Evolutionary conservation across 2,329 filamentous ascomycete species (phyloP), one percentile per base, ranked within the genome.

Genomic region (Epichloe typhina): DNA sequence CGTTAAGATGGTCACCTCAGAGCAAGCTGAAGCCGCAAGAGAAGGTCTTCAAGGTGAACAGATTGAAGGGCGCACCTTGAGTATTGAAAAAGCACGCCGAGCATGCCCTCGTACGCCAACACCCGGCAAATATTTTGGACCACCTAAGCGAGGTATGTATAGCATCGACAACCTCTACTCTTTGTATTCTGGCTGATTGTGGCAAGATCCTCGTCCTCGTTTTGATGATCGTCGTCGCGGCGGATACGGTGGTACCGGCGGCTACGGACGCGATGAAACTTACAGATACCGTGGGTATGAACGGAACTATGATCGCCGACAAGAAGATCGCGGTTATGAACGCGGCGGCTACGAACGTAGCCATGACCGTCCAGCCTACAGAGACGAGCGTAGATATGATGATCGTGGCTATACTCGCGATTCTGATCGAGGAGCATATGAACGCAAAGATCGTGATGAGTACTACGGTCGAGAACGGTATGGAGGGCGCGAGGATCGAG

Each of bases 31-130:
- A 69, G 90, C 93, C 59, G 93, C 93, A 59, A 95, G 93, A 75
- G 93, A 97, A 64, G 91, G 87, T 50, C 79, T 98, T 35, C 91
- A 97, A 69, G 91, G 91, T 64, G 91, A 97, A 69, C 81, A 88
- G 59, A 89, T 96, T 58, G 91, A 98, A 65, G 93, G 93, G 54
- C 86, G 93, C 61, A 96, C 90, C 55, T 73, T 98, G 62, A 96
- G 90, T 78, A 97, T 98, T 59, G 93, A 98, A 77, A 98, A 97
- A 79, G 93, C 93, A 63, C 89, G 93, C 63, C 89, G 93, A 69
- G 87, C 88, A 66, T 86, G 89, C 59, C 93, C 93, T 61, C 87
- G 93, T 64, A 97, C 91, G 52, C 93, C 93, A 37, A 98, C 93
- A 52, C 93, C 93, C 46, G 93, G 93, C 73, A 97, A 97, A 75